These are phyloP conservation scores for Galeopsis tetrahit DNA, from an alignment of 257 asterid species.

Conservation along the genomic window DNA sequence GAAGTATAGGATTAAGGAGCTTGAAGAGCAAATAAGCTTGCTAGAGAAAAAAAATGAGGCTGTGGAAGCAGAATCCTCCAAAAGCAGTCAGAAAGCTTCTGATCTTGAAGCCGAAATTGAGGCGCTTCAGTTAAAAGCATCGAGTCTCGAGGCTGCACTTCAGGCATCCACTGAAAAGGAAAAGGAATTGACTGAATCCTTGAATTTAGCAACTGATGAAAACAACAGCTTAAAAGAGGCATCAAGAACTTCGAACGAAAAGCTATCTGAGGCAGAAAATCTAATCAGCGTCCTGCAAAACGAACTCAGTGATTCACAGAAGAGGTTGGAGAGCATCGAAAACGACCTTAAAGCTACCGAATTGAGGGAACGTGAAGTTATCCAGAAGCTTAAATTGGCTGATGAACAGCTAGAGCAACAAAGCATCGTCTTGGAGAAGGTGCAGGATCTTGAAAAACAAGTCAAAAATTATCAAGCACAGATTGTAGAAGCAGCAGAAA, in stretches of 20 bases:
- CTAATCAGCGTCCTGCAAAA: constrained; percentile 53
- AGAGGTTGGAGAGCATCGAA: constrained; percentile 67
- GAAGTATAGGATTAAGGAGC: constrained; percentile 76
- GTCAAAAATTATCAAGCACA: constrained; percentile 61
- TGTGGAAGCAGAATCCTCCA: constrained; percentile 55
- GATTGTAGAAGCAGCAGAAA: constrained; percentile 66
- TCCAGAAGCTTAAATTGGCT: constrained; percentile 71
- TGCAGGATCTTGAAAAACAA: constrained; percentile 63
- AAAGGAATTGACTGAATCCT: constrained; percentile 52
- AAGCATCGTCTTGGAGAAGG: constrained; percentile 58
- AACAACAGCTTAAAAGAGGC: constrained; percentile 61
- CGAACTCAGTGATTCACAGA: constrained; percentile 60
- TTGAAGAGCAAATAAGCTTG: constrained; percentile 69
- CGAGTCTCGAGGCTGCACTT: constrained; percentile 68
- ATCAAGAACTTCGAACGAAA: constrained; percentile 54
- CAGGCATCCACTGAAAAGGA: constrained; percentile 67
- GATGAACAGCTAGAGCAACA: constrained; percentile 77
- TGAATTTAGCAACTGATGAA: constrained; percentile 60
- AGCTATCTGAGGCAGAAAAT: constrained; percentile 70
- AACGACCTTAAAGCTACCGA: constrained; percentile 62
- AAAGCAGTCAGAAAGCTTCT: constrained; percentile 51
- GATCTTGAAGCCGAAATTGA: constrained; percentile 73
- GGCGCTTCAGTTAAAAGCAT: constrained; percentile 62
- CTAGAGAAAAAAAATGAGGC: constrained; percentile 58
- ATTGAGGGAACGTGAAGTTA: constrained; percentile 55